phyloP scores from a whole-genome alignment of 768 basidiomycete species.

The Xerocomellus dryophilus region DNA sequence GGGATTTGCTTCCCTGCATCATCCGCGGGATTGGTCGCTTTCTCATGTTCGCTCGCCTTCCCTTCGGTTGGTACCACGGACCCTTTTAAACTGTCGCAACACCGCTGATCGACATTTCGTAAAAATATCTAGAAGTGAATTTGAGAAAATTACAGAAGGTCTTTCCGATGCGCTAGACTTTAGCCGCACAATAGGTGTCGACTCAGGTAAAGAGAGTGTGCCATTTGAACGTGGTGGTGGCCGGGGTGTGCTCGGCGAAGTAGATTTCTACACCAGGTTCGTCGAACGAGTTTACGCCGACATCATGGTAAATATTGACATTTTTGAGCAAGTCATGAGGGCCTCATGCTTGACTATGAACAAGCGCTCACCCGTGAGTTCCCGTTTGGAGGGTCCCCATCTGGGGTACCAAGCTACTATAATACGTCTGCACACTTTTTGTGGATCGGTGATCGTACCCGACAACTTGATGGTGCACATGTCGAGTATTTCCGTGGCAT shows the following conservation, averaged over 20 bases:
- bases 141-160: slow-evolving; percentile 79
- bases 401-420: slow-evolving; percentile 51
- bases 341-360: slow-evolving; percentile 89
- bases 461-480: slow-evolving; percentile 89
- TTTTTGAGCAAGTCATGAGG: slow-evolving; percentile 68
- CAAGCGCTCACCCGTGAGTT: slow-evolving; percentile 81
- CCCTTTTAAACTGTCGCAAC: not conserved
- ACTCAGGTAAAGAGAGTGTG: slow-evolving; percentile 41
- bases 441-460: slow-evolving; percentile 96
- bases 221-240: slow-evolving; percentile 73
- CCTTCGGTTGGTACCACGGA: slow-evolving; percentile 49
- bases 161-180: slow-evolving; percentile 93
- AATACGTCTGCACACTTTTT: slow-evolving; percentile 93
- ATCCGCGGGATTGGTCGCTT: slow-evolving; percentile 90
- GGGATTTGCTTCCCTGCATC: slow-evolving; percentile 90
- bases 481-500: slow-evolving; percentile 94
- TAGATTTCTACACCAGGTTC: slow-evolving; percentile 91
- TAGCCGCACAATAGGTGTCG: slow-evolving; percentile 81
- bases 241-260: slow-evolving; percentile 72
- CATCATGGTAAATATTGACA: not conserved
- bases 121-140: slow-evolving; percentile 56
- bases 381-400: slow-evolving; percentile 34
- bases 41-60: slow-evolving; percentile 84
- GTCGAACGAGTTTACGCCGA: slow-evolving; percentile 8
- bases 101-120: slow-evolving; percentile 12